Evolutionary conservation across 2,329 filamentous ascomycete species (phyloP).

Genomic region (Pseudogymnoascus sp.): DNA sequence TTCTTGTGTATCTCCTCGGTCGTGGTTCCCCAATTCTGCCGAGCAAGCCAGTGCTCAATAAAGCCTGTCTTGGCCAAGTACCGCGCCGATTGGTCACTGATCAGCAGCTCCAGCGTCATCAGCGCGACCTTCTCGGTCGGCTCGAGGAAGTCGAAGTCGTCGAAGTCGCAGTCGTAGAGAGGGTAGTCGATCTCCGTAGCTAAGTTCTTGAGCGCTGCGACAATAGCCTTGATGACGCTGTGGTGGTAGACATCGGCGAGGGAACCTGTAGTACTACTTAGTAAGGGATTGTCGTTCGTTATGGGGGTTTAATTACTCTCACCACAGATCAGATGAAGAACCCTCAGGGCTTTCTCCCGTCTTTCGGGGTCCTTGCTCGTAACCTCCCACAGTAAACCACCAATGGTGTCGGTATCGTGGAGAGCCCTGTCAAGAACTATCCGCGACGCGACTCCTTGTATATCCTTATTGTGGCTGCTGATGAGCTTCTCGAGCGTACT

Average conservation of each 20-base stretch:
- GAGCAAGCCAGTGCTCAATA: conserved; percentile 66
- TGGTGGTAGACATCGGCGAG: conserved; percentile 24
- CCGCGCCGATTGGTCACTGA: conserved; percentile 45
- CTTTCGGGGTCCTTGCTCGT: conserved; percentile 53
- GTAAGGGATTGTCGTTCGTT: conserved; percentile 16
- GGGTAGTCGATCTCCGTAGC: conserved; percentile 45
- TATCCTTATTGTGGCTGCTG: conserved; percentile 64
- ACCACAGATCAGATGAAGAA: conserved; percentile 50
- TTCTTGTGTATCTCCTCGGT: conserved; percentile 47
- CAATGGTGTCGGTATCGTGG: conserved; percentile 49
- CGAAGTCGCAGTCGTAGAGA: conserved; percentile 50
- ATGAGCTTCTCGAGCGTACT: conserved; percentile 62
- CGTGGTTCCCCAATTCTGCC: conserved; percentile 60
- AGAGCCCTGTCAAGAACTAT: conserved; percentile 52
- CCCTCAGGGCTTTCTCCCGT: conserved; percentile 50
- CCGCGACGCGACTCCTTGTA: conserved; percentile 60
- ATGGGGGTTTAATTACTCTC: conserved; percentile 31
- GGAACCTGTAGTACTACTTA: conserved; percentile 21
- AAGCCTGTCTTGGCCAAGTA: conserved; percentile 57
- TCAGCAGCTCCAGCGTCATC: conserved; percentile 50
- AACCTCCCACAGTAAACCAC: conserved; percentile 50
- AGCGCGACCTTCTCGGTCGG: conserved; percentile 55
- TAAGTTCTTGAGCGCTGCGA: conserved; percentile 54
- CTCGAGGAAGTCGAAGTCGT: conserved; percentile 58
- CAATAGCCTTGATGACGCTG: conserved; percentile 40